These are phyloP conservation scores for Rhododendron williamsianum DNA, from an alignment of 148 eudicot genomes.

Conservation along the genomic window DNA sequence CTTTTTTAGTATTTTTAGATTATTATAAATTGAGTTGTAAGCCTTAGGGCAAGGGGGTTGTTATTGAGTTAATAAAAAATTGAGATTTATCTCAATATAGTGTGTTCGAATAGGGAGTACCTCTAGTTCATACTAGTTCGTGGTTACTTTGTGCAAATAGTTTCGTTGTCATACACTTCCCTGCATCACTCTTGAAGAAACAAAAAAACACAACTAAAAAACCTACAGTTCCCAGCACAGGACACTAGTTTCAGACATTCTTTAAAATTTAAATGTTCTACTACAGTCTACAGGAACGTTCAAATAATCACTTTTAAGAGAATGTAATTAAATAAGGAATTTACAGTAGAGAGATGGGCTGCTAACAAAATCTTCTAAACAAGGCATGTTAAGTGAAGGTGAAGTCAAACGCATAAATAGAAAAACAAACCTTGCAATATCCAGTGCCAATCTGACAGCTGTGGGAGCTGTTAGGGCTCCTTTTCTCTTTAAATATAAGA, in stretches of 20 bases:
- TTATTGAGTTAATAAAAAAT: too few relatives aligned
- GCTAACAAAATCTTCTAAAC: conserved; percentile 1
- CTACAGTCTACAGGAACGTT: not conserved
- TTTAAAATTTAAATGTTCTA: not conserved
- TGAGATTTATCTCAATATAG: too few relatives aligned
- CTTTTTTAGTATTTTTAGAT: too few relatives aligned
- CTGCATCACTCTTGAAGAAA: not conserved
- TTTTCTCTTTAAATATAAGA: conserved; percentile 47
- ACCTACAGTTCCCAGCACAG: not conserved
- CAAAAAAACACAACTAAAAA: not conserved
- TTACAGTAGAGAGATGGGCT: not conserved
- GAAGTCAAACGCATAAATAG: conserved; percentile 5
- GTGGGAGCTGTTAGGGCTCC: conserved; percentile 60
- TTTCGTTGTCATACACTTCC: too few relatives aligned
- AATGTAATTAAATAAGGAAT: not conserved
- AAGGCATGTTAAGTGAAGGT: not conserved
- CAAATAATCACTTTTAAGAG: not conserved
- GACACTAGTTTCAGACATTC: not conserved
- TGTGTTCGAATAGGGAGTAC: too few relatives aligned
- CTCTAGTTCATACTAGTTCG: too few relatives aligned
- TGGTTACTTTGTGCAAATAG: too few relatives aligned
- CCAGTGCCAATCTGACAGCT: conserved; percentile 82
- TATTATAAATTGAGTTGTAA: too few relatives aligned
- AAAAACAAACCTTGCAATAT: conserved; percentile 69
- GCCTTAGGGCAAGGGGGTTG: too few relatives aligned